Evolutionary conservation across 768 basidiomycete genomes (phyloP).

Genomic region (Clitopilus hobsonii): DNA sequence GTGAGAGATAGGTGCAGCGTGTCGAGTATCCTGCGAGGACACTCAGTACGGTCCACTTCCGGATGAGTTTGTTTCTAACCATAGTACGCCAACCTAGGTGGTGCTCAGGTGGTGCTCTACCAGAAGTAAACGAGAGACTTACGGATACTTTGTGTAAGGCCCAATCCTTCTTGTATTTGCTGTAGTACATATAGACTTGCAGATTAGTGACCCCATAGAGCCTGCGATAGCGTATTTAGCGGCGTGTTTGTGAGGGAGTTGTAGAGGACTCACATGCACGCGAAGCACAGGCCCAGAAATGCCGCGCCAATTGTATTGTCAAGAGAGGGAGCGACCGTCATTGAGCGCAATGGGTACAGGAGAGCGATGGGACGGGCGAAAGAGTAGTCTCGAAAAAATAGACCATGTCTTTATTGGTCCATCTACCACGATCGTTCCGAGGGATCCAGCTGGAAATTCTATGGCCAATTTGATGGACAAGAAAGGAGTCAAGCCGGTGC

Average conservation of each 20-base stretch:
- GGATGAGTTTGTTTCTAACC: no score
- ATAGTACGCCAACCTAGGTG: neutral
- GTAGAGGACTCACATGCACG: slow-evolving; percentile 20
- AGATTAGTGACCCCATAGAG: slow-evolving; percentile 18
- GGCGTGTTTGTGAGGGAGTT: no score
- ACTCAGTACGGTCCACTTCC: no score
- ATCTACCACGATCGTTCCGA: neutral
- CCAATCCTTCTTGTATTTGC: slow-evolving; percentile 13
- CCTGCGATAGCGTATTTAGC: no score
- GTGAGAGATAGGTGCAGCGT: slow-evolving; percentile 21
- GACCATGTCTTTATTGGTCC: neutral
- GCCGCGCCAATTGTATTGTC: slow-evolving; percentile 24
- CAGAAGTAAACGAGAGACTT: neutral
- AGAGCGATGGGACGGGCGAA: neutral
- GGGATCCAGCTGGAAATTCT: neutral
- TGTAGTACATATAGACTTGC: slow-evolving; percentile 16
- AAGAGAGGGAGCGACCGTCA: slow-evolving; percentile 7
- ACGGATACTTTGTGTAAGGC: slow-evolving; percentile 9
- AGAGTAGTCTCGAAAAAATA: neutral
- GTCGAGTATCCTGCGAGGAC: slow-evolving; percentile 19
- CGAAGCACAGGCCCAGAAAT: slow-evolving; percentile 20
- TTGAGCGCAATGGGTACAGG: neutral
- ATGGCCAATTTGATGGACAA: neutral
- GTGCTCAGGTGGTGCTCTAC: neutral
- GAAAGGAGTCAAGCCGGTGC: neutral